Evolutionary conservation across 2,329 filamentous ascomycete species (phyloP), one percentile per base, ranked within the genome.

Genomic region (Blastomyces gilchristii): DNA sequence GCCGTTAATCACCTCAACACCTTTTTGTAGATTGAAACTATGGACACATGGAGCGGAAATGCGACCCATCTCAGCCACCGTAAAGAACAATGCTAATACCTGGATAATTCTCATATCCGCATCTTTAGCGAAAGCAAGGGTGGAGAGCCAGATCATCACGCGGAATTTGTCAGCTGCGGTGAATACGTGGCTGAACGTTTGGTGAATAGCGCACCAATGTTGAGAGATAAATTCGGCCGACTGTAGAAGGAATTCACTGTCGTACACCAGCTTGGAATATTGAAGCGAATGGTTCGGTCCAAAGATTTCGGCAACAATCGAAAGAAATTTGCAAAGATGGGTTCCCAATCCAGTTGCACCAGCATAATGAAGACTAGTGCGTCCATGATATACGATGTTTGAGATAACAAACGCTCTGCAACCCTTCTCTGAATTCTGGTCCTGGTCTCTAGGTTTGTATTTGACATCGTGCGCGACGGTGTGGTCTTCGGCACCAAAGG

Each of bases 401-500:
- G 37, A 58, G 3, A 58, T 25, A 31, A 41, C 28, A 43, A 43
- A 58, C n/a, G 25, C 56, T 25, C 34, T 41, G 22, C n/a, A 8
- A 7, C 34, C 34, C 2, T n/a, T 45, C 28, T 43, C 18, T 25
- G 56, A 41, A 5, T 37, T 22, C 18, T 58, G 58, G 39, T 63
- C 59, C 8, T 47, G 62, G 63, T 77, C 77, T 54, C 75, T 69
- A 9, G 65, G 60, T n/a, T 22, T 1, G 61, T 80, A 80, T 1
- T 31, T 43, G 4, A n/a, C 4, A 63, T 80, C 78, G 52, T 69
- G 39, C 0, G 49, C 39, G 2, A 52, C 18, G 0, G 71, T 76
- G 63, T 73, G 70, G n/a, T 68, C 54, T 63, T 78, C 76, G 3
- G 75, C 75, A 3, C 78, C 77, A 65, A 76, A 79, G 0, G 67